Conservation (phyloP, 2,329 filamentous ascomycete genomes). For the Biscogniauxia mediterranea region DNA sequence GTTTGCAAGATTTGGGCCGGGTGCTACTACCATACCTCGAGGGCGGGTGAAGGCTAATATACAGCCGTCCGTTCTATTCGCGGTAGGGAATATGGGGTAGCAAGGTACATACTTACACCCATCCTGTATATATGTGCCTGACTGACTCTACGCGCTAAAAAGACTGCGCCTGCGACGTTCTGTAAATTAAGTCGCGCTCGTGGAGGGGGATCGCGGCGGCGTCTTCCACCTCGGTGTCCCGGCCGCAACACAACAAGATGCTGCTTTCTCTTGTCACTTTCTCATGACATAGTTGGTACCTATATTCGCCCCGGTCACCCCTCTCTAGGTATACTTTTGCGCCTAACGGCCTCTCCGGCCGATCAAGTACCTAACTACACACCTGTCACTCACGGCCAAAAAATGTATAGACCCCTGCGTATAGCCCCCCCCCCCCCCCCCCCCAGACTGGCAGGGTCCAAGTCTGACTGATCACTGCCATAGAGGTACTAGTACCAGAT, state of each 20-base stretch:
- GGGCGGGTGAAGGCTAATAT: slow-evolving; percentile 10
- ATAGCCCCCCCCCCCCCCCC: too few species aligned
- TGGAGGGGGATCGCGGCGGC: slow-evolving; percentile 27
- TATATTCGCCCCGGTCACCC: slow-evolving; percentile 8
- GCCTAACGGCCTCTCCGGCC: slow-evolving; percentile 9
- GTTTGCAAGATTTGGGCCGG: slow-evolving; percentile 9
- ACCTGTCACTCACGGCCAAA: background rate
- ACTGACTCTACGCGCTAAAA: slow-evolving; percentile 23
- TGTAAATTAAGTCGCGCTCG: slow-evolving; percentile 30
- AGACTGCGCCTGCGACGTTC: slow-evolving; percentile 26
- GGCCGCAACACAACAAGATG: background rate
- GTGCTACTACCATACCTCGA: slow-evolving; percentile 4
- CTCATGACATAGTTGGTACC: slow-evolving; percentile 12
- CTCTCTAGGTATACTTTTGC: background rate
- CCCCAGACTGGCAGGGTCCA: background rate
- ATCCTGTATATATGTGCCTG: slow-evolving; percentile 21
- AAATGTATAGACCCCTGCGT: slow-evolving; percentile 9
- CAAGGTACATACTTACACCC: slow-evolving; percentile 19
- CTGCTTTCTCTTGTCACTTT: too few species aligned
- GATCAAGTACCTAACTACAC: too few species aligned
- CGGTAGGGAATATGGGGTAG: slow-evolving; percentile 24
- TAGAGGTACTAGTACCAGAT: slow-evolving; percentile 18
- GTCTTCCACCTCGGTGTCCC: slow-evolving; percentile 22
- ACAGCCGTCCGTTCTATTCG: slow-evolving; percentile 17
- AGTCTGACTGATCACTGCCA: background rate